Evolutionary conservation across 2,329 filamentous ascomycete genomes (phyloP).

Genomic region (Aspergillus sp.): DNA sequence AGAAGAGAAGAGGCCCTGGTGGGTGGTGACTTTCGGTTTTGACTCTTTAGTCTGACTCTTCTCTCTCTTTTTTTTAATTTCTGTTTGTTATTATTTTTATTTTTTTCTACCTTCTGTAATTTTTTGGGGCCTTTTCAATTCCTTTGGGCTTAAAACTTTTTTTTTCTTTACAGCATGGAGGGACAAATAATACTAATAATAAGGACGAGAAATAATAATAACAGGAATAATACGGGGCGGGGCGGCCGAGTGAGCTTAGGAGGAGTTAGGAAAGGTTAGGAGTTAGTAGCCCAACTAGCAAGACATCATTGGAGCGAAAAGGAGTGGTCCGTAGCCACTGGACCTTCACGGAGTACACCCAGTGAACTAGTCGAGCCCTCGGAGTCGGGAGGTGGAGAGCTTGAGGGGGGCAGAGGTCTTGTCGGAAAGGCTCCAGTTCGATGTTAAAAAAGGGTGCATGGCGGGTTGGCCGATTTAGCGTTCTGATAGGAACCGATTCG

Average conservation of each 20-base stretch:
- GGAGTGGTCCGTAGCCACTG: slow-evolving; percentile 11
- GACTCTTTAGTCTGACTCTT: slow-evolving; percentile 5
- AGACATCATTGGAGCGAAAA: slow-evolving; percentile 17
- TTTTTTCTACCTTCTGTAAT: neutral
- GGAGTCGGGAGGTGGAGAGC: slow-evolving; percentile 27
- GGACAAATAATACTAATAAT: slow-evolving; percentile 8
- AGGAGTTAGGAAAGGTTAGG: slow-evolving; percentile 16
- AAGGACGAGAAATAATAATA: slow-evolving; percentile 10
- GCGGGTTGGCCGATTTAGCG: slow-evolving; percentile 2
- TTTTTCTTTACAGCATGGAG: slow-evolving; percentile 10
- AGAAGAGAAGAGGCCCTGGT: slow-evolving; percentile 1
- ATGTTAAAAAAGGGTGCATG: slow-evolving; percentile 9
- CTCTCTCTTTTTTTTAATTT: slow-evolving; percentile 1
- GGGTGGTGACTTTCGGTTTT: slow-evolving; percentile 1
- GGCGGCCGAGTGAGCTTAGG: slow-evolving; percentile 12
- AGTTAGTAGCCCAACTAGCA: slow-evolving; percentile 14
- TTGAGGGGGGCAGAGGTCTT: slow-evolving; percentile 9
- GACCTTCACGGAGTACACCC: slow-evolving; percentile 1
- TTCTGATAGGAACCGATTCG: slow-evolving; percentile 7
- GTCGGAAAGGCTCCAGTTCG: slow-evolving; percentile 4
- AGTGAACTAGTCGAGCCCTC: slow-evolving; percentile 20
- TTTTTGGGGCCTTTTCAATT: neutral
- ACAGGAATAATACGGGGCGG: slow-evolving; percentile 19
- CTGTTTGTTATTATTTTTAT: neutral
- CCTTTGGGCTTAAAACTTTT: neutral